Conservation (phyloP, 2,329 filamentous ascomycete genomes). For the Cryphonectria japonica region DNA sequence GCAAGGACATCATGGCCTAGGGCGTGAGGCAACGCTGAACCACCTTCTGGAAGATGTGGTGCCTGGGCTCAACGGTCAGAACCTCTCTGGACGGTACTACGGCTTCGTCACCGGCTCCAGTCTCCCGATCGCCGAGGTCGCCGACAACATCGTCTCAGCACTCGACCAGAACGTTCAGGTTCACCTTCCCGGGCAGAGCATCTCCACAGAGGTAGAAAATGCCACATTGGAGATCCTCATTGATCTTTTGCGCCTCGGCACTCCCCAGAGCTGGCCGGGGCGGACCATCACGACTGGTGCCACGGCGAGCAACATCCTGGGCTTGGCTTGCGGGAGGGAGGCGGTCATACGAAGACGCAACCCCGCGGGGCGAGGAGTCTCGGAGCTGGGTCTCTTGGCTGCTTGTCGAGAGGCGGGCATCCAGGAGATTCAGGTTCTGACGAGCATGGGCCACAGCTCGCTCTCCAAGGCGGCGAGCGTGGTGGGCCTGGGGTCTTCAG, state of each 20-base stretch:
- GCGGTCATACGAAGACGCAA: slow-evolving; percentile 49
- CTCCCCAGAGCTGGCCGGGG: slow-evolving; percentile 62
- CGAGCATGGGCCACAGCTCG: slow-evolving; percentile 82
- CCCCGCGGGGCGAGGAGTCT: slow-evolving; percentile 49
- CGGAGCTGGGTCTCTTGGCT: slow-evolving; percentile 69
- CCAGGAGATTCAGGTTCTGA: slow-evolving; percentile 73
- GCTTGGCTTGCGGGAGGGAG: slow-evolving; percentile 70
- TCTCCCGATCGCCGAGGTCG: slow-evolving; percentile 78
- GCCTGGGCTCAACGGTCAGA: slow-evolving; percentile 68
- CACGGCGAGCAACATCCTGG: slow-evolving; percentile 82
- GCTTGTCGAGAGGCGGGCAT: slow-evolving; percentile 69
- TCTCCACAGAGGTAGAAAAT: slow-evolving; percentile 78
- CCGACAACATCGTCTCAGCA: slow-evolving; percentile 80
- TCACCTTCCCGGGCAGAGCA: slow-evolving; percentile 75
- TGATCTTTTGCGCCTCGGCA: slow-evolving; percentile 67
- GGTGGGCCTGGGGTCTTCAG: slow-evolving; percentile 73
- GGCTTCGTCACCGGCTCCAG: slow-evolving; percentile 86
- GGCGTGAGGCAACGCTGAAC: slow-evolving; percentile 39
- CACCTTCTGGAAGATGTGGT: slow-evolving; percentile 54
- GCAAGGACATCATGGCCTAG: slow-evolving; percentile 26
- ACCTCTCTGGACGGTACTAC: slow-evolving; percentile 72
- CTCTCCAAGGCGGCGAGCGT: slow-evolving; percentile 82
- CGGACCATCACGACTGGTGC: slow-evolving; percentile 62
- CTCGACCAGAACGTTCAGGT: slow-evolving; percentile 86
- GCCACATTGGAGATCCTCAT: slow-evolving; percentile 70